Base-by-base conservation (phyloP, 176 grass and related monocot genomes). In the Cenchrus purpureus region DNA sequence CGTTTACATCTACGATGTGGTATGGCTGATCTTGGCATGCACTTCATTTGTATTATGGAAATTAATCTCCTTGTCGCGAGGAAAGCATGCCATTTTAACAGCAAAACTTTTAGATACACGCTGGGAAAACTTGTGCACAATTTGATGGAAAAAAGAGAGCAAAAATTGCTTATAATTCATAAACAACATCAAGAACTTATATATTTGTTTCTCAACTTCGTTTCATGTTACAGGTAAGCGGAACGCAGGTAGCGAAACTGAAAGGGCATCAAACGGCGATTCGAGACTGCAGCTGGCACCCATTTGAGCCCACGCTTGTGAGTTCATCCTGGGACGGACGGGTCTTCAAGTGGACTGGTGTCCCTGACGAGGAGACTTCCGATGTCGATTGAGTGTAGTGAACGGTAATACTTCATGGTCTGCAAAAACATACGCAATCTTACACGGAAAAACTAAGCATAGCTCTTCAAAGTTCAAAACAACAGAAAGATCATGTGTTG, bases 271-370 rank as follows among this genome's bases (percentile, higher is more conserved):
- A 87, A 37, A 45, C 65, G 84, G 80, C 77, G n/a, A 62, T 94
- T 73, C 89, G 95, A 61, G 95, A 97, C 81, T 94, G 92, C 82
- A 97, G 86, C 50, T 97, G 95, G 95, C 95, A 97, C 86, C 92
- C 95, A 11, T 89, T 78, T 65, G 76, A 91, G 15, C 92, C 95
- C 13, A 59, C 86, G 17, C 92, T 97, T 19, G 88, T 97, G 50
- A 92, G 87, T 79, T 94, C 90, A 49, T 94, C 95, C 16, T 97
- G 90, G 95, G 95, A 97, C 13, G 86, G 92, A 6, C 67, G 22
- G 13, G 34, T 94, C 13, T 63, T 49, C 19, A 89, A 80, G 72
- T 97, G 95, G 95, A 85, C 85, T n/a, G 78, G 83, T 49, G 54
- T 54, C 51, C 59, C 20, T 72, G 74, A 69, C 28, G 69, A 87